Percentiles rank a stretch among this genome's conserved stretches.
Evolutionary conservation across 306 rosid species (phyloP).

Genomic region (Rubus idaeus): DNA sequence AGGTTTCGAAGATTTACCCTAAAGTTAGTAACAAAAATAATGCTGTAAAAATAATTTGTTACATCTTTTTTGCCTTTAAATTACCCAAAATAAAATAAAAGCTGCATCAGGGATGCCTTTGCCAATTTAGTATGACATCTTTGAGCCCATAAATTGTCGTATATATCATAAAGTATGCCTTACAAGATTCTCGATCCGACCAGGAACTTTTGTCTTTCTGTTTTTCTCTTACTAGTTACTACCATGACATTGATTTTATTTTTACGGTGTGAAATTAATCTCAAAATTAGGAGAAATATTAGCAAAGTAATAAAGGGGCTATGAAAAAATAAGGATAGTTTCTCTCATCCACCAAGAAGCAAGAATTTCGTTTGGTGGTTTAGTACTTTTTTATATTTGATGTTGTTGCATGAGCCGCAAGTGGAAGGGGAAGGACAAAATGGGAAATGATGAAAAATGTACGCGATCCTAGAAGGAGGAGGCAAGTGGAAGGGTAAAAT

Average conservation of each 20-base stretch:
- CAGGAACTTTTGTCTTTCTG: background rate
- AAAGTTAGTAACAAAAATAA: background rate
- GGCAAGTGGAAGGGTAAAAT: constrained; percentile 23
- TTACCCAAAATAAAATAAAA: background rate
- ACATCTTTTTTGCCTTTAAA: no score
- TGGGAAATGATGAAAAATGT: background rate
- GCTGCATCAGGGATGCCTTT: background rate
- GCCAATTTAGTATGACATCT: background rate
- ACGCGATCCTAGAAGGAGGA: constrained; percentile 8
- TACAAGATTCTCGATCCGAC: background rate
- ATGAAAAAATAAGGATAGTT: background rate
- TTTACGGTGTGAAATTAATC: background rate
- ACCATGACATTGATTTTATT: background rate
- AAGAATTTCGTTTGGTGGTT: background rate
- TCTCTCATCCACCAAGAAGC: background rate
- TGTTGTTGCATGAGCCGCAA: background rate
- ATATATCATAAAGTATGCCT: background rate
- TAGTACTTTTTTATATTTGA: background rate
- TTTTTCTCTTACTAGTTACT: no score
- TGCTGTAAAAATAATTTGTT: background rate
- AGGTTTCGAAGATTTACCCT: no score
- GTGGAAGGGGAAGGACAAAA: background rate
- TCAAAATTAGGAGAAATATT: background rate
- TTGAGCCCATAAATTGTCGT: background rate
- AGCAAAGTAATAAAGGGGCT: no score